These are phyloP conservation scores for Alternaria rosae DNA, from an alignment of 2,329 filamentous ascomycete species.

Conservation along the genomic window DNA sequence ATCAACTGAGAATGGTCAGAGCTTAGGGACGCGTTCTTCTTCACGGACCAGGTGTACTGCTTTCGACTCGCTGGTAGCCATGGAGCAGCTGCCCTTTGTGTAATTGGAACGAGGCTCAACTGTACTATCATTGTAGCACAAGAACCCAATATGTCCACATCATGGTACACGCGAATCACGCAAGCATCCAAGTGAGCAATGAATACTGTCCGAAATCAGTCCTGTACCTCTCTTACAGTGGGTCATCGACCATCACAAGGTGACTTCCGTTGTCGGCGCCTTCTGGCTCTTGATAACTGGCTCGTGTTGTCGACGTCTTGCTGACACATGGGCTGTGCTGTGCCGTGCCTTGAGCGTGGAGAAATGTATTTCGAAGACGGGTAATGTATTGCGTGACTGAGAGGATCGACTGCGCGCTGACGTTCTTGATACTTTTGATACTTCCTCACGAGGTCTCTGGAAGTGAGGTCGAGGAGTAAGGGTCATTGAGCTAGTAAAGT, in stretches of 20 bases:
- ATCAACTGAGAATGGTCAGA: background rate
- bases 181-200: background rate
- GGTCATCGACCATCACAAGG: background rate
- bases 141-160: background rate
- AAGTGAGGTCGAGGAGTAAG: background rate
- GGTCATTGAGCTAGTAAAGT: background rate
- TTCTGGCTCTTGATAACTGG: background rate
- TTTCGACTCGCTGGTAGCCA: background rate
- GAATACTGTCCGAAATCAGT: background rate
- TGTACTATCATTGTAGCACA: background rate
- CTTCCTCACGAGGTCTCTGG: background rate
- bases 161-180: background rate
- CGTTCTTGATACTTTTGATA: background rate
- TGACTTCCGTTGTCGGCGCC: background rate
- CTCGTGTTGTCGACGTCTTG: background rate
- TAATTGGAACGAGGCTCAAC: background rate
- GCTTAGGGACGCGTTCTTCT: background rate
- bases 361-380: background rate
- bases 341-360: background rate
- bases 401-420: background rate
- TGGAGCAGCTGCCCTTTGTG: background rate
- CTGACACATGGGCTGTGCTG: background rate
- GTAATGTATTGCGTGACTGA: background rate
- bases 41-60: background rate
- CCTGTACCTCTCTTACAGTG: background rate